Conservation (phyloP, 257 asterid species). For the Solanum medicagineum region DNA sequence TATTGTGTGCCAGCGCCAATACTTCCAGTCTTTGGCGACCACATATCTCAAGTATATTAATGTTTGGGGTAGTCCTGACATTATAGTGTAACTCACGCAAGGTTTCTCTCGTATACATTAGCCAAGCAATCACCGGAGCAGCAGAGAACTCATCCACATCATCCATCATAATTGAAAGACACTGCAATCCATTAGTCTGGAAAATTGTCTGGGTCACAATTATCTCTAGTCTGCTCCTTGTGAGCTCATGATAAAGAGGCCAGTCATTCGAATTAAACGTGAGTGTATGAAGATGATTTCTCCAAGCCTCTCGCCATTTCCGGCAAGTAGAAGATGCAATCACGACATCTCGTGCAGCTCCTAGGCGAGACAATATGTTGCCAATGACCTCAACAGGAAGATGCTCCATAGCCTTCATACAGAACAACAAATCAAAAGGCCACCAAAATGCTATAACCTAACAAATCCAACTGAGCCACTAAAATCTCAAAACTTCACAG, state of each 20-base stretch:
- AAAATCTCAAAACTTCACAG: not conserved
- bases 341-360: constrained; percentile 77
- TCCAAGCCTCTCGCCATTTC: constrained; percentile 79
- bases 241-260: constrained; percentile 62
- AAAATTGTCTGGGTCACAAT: constrained; percentile 70
- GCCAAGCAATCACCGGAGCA: constrained; percentile 84
- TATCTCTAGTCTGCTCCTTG: constrained; percentile 56
- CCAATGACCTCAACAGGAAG: constrained; percentile 94
- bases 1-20: constrained; percentile 64
- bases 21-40: constrained; percentile 81
- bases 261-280: constrained; percentile 67
- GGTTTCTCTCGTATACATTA: constrained; percentile 73
- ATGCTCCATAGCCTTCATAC: constrained; percentile 42
- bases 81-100: constrained; percentile 64
- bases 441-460: constrained; percentile 8
- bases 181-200: constrained; percentile 59
- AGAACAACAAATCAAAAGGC: not conserved
- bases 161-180: constrained; percentile 66
- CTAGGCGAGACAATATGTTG: constrained; percentile 64
- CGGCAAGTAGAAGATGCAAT: constrained; percentile 83
- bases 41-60: constrained; percentile 83
- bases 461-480: constrained; percentile 9
- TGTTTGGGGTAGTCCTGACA: constrained; percentile 66
- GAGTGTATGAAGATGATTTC: constrained; percentile 67
- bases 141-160: constrained; percentile 83